Base-by-base conservation (phyloP, 2,329 filamentous ascomycete genomes). In the Neopestalotiopsis rosae region DNA sequence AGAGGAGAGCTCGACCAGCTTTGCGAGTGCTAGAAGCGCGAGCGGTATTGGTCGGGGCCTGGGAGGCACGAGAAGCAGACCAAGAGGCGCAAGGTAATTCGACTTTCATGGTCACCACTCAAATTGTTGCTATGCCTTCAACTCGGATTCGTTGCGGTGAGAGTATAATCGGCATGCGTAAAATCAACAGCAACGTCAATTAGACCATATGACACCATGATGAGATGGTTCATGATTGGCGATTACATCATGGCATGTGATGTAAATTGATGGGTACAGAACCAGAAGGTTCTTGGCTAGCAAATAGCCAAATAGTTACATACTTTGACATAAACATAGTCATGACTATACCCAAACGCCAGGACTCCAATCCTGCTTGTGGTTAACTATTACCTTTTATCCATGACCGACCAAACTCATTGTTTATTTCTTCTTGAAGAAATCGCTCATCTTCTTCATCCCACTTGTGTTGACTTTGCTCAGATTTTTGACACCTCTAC, bases 371-470 rank as follows among this genome's bases (percentile, higher is more conserved):
- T 6, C 20, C 49, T 7, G 17, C 20, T 2, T 56, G 49, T 56
- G 49, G 20, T 14, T 14, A 56, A 56, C 57, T 59, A 24, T 30
- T 59, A 10, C 20, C 1, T 34, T 30, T n/a, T 32, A 20, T 30
- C 28, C 57, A 34, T 28, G 3, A 9, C 5, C 14, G 9, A n/a
- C 20, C 14, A n/a, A 52, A 52, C 14, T 7, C 45, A 49, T 14
- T 14, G 38, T 28, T 32, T 32, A 68, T 49, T 88, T 88, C 82
- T 95, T 97, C 70, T 90, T 90, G 80, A 99, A 99, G 82, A 99
- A 99, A 71, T 91, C 89, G 78, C 93, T 97, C 88, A 99, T 88
- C 85, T 98, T 99, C 87, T 93, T 96, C 96, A 99, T 99, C 1
- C 96, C 96, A 28, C 83, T 89, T 0, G 92, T 95, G 81, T 98